These are phyloP conservation scores for Amanita rubescens DNA, from an alignment of 768 basidiomycete species.

Conservation along the genomic window DNA sequence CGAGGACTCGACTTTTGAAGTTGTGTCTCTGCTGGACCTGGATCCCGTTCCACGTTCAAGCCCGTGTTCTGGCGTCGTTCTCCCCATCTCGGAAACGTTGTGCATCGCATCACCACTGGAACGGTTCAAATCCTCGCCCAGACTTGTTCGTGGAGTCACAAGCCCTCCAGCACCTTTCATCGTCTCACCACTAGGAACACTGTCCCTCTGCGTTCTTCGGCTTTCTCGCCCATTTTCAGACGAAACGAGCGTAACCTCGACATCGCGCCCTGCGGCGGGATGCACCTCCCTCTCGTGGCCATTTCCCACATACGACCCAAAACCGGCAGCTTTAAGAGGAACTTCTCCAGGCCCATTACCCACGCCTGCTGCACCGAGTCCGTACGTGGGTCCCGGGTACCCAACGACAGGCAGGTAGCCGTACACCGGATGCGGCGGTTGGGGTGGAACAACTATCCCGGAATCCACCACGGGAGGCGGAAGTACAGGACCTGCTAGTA, in stretches of 20 bases:
- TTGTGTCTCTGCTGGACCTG: not conserved
- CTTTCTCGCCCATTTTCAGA: constrained; percentile 19
- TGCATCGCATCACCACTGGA: not conserved
- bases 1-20: not conserved
- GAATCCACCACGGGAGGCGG: not conserved
- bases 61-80: not conserved
- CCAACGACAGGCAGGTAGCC: not conserved
- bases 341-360: not conserved
- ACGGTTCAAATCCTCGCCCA: not conserved
- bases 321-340: too few relatives aligned
- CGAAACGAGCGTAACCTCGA: not conserved
- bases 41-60: not conserved
- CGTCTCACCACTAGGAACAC: not conserved
- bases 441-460: not conserved
- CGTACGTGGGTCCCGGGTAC: constrained; percentile 11
- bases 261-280: too few relatives aligned
- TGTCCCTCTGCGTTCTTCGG: not conserved
- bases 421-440: not conserved
- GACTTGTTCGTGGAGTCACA: not conserved
- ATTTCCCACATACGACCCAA: too few relatives aligned
- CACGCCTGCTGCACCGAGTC: constrained; percentile 11
- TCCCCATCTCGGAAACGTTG: too few relatives aligned
- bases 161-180: not conserved
- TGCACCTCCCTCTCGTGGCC: too few relatives aligned
- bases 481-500: not conserved